A percentile compares a stretch with the other conserved stretches of the same genome.
Conservation (phyloP, 2,329 filamentous ascomycete species). For the Pyrenochaeta sp. region DNA sequence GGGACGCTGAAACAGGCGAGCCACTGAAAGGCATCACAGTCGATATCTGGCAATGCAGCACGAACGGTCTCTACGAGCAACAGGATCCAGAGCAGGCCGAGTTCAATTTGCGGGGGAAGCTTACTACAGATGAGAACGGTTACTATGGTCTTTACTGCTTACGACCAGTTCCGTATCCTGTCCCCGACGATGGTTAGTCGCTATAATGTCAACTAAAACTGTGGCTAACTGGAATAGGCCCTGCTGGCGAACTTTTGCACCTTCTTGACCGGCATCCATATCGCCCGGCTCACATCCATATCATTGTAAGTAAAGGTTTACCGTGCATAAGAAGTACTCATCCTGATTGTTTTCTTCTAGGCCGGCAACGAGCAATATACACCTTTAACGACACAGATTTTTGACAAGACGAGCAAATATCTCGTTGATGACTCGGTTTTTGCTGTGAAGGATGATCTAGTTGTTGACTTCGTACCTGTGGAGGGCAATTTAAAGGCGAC, state of each 20-base stretch:
- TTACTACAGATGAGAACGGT: conserved; percentile 2
- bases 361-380: not conserved
- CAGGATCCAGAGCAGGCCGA: conserved; percentile 4
- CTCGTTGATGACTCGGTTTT: conserved; percentile 79
- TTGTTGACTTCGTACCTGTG: conserved; percentile 9
- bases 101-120: not conserved
- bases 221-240: conserved; percentile 37
- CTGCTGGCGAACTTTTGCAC: conserved; percentile 60
- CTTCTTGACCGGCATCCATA: conserved; percentile 10
- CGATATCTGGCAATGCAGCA: conserved; percentile 3
- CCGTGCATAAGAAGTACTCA: conserved; percentile 6
- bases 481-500: not conserved
- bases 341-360: not conserved
- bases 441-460: conserved; percentile 79
- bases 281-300: conserved; percentile 20
- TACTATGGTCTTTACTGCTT: conserved; percentile 47
- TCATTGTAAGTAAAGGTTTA: conserved; percentile 68
- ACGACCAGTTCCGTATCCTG: conserved; percentile 78
- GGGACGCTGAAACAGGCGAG: conserved; percentile 1
- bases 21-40: not conserved
- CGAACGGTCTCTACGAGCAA: conserved; percentile 3
- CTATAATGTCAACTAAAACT: not conserved
- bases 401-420: conserved; percentile 68
- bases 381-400: conserved; percentile 2
- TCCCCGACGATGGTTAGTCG: conserved; percentile 69